Conservation (phyloP, 495 filamentous ascomycete genomes). For the Arthonia radiata region DNA sequence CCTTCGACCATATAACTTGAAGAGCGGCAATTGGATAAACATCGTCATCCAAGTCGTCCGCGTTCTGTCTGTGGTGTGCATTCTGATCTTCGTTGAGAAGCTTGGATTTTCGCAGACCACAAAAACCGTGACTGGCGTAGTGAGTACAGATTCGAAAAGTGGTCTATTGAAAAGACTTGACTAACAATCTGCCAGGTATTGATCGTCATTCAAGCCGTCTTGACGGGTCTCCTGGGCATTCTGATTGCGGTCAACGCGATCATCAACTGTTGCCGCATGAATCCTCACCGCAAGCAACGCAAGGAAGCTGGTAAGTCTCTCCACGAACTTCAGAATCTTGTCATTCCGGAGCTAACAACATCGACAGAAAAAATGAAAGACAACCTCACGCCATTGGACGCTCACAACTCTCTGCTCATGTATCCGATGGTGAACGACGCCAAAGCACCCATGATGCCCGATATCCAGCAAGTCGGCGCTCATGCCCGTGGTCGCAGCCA, state of each 20-base stretch:
- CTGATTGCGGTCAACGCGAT: conserved; percentile 78
- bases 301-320: conserved; percentile 56
- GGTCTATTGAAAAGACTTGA: too few relatives aligned
- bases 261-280: conserved; percentile 55
- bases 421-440: conserved; percentile 9
- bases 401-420: conserved; percentile 74
- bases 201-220: conserved; percentile 63
- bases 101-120: conserved; percentile 78
- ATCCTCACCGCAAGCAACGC: conserved; percentile 63
- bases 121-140: conserved; percentile 79
- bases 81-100: conserved; percentile 83
- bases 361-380: conserved; percentile 56
- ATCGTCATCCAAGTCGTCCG: conserved; percentile 82
- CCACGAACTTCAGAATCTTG: not conserved
- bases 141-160: too few relatives aligned
- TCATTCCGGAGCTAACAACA: not conserved
- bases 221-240: conserved; percentile 68
- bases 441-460: too few relatives aligned
- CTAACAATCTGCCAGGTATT: too few relatives aligned
- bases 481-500: conserved; percentile 4
- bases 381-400: conserved; percentile 68
- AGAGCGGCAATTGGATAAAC: conserved; percentile 78
- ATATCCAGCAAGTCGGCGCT: too few relatives aligned
- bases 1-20: conserved; percentile 64
- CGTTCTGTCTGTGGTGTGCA: conserved; percentile 71